These are phyloP conservation scores for Phytophthora colocasiae DNA, from an alignment of 352 stramenopile genomes.

Conservation along the genomic window DNA sequence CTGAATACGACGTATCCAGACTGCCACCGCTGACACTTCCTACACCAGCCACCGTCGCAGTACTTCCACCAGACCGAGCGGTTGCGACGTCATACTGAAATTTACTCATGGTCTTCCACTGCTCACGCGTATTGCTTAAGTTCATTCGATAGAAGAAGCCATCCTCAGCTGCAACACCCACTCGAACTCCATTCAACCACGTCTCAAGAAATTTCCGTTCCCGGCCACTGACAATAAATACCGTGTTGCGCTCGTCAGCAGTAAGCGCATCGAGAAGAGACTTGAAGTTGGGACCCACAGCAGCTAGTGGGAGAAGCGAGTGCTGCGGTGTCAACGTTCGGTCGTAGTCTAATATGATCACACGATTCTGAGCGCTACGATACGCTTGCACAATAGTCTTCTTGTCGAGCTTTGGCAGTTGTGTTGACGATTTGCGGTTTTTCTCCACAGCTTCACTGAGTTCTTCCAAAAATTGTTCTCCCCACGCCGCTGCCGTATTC, in stretches of 20 bases:
- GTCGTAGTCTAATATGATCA: constrained; percentile 92
- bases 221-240: constrained; percentile 79
- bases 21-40: constrained; percentile 32
- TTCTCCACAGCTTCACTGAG: constrained; percentile 68
- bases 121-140: constrained; percentile 67
- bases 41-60: constrained; percentile 25
- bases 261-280: constrained; percentile 73
- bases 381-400: constrained; percentile 73
- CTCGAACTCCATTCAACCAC: constrained; percentile 79
- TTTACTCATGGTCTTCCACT: constrained; percentile 88
- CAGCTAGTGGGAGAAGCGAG: constrained; percentile 79
- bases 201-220: constrained; percentile 92
- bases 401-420: constrained; percentile 69
- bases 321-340: constrained; percentile 83
- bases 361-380: constrained; percentile 68
- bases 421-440: constrained; percentile 55
- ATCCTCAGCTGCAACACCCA: constrained; percentile 79
- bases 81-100: constrained; percentile 76
- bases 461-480: constrained; percentile 81
- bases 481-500: constrained; percentile 88
- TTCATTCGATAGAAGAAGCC: constrained; percentile 88
- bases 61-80: constrained; percentile 41
- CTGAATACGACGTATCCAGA: constrained; percentile 45
- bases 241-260: constrained; percentile 71
- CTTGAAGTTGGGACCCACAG: constrained; percentile 82